Conservation (phyloP, 2,329 filamentous ascomycete genomes). For the Neonectria faginata region DNA sequence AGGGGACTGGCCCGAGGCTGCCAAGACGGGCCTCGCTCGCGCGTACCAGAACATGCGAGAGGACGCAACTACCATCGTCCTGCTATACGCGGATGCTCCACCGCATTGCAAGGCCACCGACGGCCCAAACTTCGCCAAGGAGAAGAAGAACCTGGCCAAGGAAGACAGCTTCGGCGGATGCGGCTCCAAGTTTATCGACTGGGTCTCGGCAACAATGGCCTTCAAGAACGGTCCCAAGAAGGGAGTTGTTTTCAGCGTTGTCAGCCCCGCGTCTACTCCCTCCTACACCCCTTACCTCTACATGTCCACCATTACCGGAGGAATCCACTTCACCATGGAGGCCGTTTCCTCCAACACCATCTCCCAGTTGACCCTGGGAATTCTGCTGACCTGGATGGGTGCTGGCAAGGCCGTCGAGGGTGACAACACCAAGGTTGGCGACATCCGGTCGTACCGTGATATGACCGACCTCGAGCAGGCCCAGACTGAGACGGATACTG, state of each 20-base stretch:
- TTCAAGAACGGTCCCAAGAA: conserved; percentile 51
- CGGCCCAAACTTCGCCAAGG: conserved; percentile 47
- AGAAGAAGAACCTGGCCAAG: conserved; percentile 40
- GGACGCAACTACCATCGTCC: conserved; percentile 60
- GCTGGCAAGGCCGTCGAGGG: conserved; percentile 28
- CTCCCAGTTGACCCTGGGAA: conserved; percentile 54
- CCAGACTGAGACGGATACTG: conserved; percentile 6
- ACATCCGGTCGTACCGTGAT: conserved; percentile 26
- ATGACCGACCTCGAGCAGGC: conserved; percentile 31
- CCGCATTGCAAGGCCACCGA: conserved; percentile 54
- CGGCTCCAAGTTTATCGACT: conserved; percentile 57
- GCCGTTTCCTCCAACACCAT: conserved; percentile 46
- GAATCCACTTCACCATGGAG: conserved; percentile 52
- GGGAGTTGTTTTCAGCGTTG: conserved; percentile 58
- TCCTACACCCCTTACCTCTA: conserved; percentile 54
- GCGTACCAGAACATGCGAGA: conserved; percentile 61
- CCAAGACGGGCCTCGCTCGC: conserved; percentile 61
- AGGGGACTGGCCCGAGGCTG: conserved; percentile 60
- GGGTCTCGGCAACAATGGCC: conserved; percentile 53
- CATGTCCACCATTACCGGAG: conserved; percentile 56
- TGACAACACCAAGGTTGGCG: conserved; percentile 21
- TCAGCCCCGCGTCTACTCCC: conserved; percentile 42
- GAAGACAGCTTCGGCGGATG: conserved; percentile 46
- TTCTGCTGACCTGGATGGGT: conserved; percentile 42
- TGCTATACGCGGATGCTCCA: conserved; percentile 62